phyloP scores from a whole-genome alignment of 306 rosid genomes.

The Quercus rubra region DNA sequence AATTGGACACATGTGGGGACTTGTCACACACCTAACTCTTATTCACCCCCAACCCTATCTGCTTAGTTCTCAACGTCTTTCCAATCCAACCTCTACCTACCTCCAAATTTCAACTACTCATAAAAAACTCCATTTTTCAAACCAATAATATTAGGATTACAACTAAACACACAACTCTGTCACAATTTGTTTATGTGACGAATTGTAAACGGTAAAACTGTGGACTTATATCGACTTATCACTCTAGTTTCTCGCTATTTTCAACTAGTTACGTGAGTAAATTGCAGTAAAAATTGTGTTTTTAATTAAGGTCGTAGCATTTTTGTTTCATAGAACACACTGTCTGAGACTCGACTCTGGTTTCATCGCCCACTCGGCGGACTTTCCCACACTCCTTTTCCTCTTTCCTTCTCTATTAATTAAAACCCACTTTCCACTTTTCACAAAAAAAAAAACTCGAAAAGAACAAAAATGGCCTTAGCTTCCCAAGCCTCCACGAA shows the following conservation, averaged over 20 bases:
- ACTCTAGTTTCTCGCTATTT: rapidly evolving
- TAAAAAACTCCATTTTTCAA: too few relatives aligned
- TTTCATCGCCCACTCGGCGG: constrained; percentile 75
- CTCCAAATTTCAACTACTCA: too few relatives aligned
- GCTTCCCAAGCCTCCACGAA: constrained; percentile 44
- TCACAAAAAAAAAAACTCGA: neutral
- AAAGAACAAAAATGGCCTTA: constrained; percentile 50
- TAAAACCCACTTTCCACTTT: neutral
- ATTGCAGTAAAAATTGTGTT: rapidly evolving
- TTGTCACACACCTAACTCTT: neutral
- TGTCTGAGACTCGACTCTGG: neutral
- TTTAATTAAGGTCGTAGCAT: too few relatives aligned
- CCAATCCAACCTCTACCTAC: too few relatives aligned
- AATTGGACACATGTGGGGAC: too few relatives aligned
- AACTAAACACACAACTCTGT: too few relatives aligned
- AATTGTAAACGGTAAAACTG: rapidly evolving
- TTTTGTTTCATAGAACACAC: too few relatives aligned
- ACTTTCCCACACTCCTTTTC: constrained; percentile 46
- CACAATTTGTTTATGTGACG: rapidly evolving
- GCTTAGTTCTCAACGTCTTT: neutral
- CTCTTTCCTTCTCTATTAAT: neutral
- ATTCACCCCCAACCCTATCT: neutral
- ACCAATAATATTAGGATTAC: rapidly evolving
- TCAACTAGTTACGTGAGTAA: too few relatives aligned
- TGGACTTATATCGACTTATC: rapidly evolving